Evolutionary conservation across 768 basidiomycete species (phyloP), one percentile per base, ranked within the genome.

Genomic region (Aureoboletus auriporus): DNA sequence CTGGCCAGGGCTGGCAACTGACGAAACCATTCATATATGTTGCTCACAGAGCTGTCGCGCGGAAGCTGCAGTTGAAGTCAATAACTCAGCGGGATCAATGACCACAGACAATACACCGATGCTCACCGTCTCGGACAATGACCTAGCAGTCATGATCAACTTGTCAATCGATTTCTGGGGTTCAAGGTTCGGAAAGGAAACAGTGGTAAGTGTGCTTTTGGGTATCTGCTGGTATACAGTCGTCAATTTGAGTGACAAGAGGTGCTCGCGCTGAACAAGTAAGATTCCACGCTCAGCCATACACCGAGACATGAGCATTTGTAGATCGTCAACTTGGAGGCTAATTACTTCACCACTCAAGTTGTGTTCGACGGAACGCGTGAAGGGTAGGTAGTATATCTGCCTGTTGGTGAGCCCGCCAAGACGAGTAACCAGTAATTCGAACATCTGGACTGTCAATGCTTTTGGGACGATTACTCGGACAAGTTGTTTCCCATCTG

Each of bases 131-230:
- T n/a, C 43, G n/a, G 5, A n/a, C 1, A 17, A 4, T 1, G 26
- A 28, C 16, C 14, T 2, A 4, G 9, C n/a, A 2, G 12, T 37
- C n/a, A 3, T 3, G 8, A 50, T 28, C 2, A 28, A 9, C 10
- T 39, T 34, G 30, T 9, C 35, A 6, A 46, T 26, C 1, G 13
- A 2, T 38, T 11, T 29, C 7, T 6, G n/a, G n/a, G 40, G 29
- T 11, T 23, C 27, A 54, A 45, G 26, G 66, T 37, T 30, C n/a
- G 69, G 48, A 3, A 42, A 34, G 23, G 43, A 17, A 1, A 58
- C 51, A 23, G 43, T 42, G 5, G n/a, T n/a, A n/a, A 46, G 8
- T 54, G 1, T 67, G 71, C 5, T 75, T 65, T 78, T 74, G 23
- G 23, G 30, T 9, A 66, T 43, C 17, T 60, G 53, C 14, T 26